A percentile compares a stretch with the other conserved stretches of the same genome.
Conservation (phyloP, 2,329 filamentous ascomycete species). For the Calonectria hongkongensis region DNA sequence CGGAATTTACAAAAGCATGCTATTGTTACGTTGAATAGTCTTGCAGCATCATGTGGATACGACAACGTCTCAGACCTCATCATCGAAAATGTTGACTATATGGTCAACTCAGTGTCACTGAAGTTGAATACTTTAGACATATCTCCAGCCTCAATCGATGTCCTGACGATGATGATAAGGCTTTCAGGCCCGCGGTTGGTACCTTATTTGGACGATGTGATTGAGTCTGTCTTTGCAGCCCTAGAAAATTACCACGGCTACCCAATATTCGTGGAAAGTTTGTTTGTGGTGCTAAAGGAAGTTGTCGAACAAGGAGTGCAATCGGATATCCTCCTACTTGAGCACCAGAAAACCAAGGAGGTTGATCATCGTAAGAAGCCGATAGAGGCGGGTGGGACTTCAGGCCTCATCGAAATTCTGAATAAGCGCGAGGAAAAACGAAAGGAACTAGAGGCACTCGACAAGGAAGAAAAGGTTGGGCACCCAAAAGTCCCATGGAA, state of each 20-base stretch:
- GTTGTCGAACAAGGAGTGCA: slow-evolving; percentile 89
- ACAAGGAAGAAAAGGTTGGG: slow-evolving; percentile 59
- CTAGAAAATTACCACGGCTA: slow-evolving; percentile 98
- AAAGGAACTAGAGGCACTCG: slow-evolving; percentile 57
- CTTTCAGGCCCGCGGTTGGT: slow-evolving; percentile 88
- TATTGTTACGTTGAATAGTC: slow-evolving; percentile 85
- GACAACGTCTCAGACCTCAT: slow-evolving; percentile 84
- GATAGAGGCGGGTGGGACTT: slow-evolving; percentile 60
- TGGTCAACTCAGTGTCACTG: slow-evolving; percentile 93
- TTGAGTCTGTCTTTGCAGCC: slow-evolving; percentile 92
- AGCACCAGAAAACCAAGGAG: slow-evolving; percentile 60
- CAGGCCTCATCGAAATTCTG: slow-evolving; percentile 74
- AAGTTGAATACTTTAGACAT: slow-evolving; percentile 95
- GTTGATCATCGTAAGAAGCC: slow-evolving; percentile 66
- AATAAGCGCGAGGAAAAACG: slow-evolving; percentile 73
- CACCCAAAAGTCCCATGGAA: slow-evolving; percentile 63
- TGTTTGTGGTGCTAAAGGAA: slow-evolving; percentile 89
- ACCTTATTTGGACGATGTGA: slow-evolving; percentile 92
- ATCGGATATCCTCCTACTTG: slow-evolving; percentile 69
- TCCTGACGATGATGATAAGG: slow-evolving; percentile 94
- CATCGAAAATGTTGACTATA: slow-evolving; percentile 94
- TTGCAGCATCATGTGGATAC: slow-evolving; percentile 87
- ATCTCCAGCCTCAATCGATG: slow-evolving; percentile 91
- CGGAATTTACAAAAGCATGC: slow-evolving; percentile 85
- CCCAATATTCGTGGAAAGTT: slow-evolving; percentile 85